phyloP scores from a whole-genome alignment of 2,329 filamentous ascomycete genomes.

The Colletotrichum sp. region DNA sequence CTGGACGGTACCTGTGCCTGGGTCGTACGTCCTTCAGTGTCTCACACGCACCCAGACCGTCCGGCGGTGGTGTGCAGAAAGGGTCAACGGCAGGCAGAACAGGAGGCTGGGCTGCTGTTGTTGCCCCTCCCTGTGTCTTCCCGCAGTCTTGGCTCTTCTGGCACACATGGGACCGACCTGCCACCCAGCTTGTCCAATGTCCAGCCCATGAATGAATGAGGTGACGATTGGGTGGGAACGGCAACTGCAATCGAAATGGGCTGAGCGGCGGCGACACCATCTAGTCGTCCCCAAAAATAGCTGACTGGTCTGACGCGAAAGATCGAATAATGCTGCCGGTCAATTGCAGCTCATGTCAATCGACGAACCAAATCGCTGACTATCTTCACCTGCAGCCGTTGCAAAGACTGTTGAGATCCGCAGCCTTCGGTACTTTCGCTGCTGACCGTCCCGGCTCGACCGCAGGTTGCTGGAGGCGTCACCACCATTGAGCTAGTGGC shows the following conservation, averaged over 20 bases:
- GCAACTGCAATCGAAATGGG: not conserved
- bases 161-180: not conserved
- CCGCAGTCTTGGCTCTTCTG: not conserved
- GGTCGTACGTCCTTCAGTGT: not conserved
- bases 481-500: not conserved
- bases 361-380: not conserved
- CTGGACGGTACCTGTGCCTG: not conserved
- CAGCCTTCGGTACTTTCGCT: not conserved
- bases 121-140: not conserved
- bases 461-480: not conserved
- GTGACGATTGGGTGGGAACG: slow-evolving; percentile 5
- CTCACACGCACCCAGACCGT: not conserved
- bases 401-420: not conserved
- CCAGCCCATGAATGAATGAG: not conserved
- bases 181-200: not conserved
- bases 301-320: not conserved
- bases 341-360: not conserved
- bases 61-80: not conserved
- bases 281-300: not conserved
- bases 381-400: not conserved
- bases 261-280: not conserved
- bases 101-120: not conserved
- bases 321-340: not conserved
- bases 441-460: not conserved
- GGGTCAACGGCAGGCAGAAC: not conserved